Conservation (phyloP, 192 early-diverging fungal species). For the Coemansia pectinata region DNA sequence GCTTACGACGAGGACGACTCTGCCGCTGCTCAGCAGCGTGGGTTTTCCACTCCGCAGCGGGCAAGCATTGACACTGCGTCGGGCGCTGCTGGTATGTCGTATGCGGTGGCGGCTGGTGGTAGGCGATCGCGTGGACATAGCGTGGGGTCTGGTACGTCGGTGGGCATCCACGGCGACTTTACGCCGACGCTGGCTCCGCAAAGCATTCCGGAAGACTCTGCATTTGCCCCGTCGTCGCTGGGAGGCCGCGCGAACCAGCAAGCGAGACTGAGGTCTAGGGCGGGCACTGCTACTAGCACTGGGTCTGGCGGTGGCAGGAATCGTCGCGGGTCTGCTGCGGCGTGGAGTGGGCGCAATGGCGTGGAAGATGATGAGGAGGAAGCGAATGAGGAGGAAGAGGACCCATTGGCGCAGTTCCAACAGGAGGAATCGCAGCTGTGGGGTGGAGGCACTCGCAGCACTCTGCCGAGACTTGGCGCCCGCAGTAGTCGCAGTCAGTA, state of each 20-base stretch:
- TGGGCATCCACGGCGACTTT: slow-evolving; percentile 32
- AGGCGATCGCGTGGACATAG: slow-evolving; percentile 45
- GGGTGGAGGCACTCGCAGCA: slow-evolving; percentile 48
- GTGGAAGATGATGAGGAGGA: neutral
- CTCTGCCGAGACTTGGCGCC: slow-evolving; percentile 40
- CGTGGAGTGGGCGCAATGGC: slow-evolving; percentile 3
- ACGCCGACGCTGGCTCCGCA: slow-evolving; percentile 44
- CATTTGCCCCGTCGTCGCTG: slow-evolving; percentile 7
- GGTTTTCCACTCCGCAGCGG: slow-evolving; percentile 37
- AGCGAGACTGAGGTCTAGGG: slow-evolving; percentile 17
- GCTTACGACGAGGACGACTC: slow-evolving; percentile 10
- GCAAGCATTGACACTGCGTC: slow-evolving; percentile 39
- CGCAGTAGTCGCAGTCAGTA: slow-evolving; percentile 13
- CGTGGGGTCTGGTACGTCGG: slow-evolving; percentile 34
- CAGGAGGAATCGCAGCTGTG: slow-evolving; percentile 53
- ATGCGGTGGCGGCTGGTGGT: slow-evolving; percentile 4
- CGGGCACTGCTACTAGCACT: slow-evolving; percentile 40
- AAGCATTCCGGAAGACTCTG: slow-evolving; percentile 13
- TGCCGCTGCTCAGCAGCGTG: slow-evolving; percentile 23
- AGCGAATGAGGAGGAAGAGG: neutral
- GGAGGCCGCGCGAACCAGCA: slow-evolving; percentile 1
- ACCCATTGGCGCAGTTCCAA: slow-evolving; percentile 53
- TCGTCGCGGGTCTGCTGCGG: slow-evolving; percentile 8
- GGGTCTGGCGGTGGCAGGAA: slow-evolving; percentile 12
- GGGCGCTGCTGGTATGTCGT: slow-evolving; percentile 2